These are phyloP conservation scores for Xenosphaeropsis pyriputrescens DNA, from an alignment of 2,329 filamentous ascomycete species.

Conservation along the genomic window DNA sequence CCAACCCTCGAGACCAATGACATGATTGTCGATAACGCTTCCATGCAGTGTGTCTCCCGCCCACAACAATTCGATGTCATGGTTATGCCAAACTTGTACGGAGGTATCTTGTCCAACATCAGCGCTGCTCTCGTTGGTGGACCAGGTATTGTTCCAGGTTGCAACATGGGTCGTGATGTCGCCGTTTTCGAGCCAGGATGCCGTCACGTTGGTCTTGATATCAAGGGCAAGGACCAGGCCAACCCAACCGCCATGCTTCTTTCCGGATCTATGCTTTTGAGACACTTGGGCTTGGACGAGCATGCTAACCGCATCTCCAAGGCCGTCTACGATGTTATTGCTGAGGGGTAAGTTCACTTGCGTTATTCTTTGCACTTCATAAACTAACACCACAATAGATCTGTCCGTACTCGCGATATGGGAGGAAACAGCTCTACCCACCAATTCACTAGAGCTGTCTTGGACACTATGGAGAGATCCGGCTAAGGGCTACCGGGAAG, in stretches of 20 bases:
- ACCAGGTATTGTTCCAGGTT: slow-evolving; percentile 91
- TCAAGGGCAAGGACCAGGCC: slow-evolving; percentile 98
- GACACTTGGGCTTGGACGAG: slow-evolving; percentile 92
- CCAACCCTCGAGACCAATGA: slow-evolving; percentile 92
- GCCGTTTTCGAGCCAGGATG: slow-evolving; percentile 98
- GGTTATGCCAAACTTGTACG: slow-evolving; percentile 99
- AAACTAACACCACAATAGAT: slow-evolving; percentile 34
- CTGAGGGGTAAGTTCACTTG: slow-evolving; percentile 58
- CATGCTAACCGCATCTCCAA: slow-evolving; percentile 97
- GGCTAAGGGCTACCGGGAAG: background rate
- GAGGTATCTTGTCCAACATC: slow-evolving; percentile 97
- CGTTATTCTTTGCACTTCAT: background rate
- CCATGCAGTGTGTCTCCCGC: slow-evolving; percentile 93
- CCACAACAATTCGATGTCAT: slow-evolving; percentile 99
- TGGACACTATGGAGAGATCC: slow-evolving; percentile 80
- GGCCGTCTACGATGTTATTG: slow-evolving; percentile 64
- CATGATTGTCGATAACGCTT: slow-evolving; percentile 99
- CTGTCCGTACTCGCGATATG: slow-evolving; percentile 89
- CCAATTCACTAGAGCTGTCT: slow-evolving; percentile 87
- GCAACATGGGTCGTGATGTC: slow-evolving; percentile 98
- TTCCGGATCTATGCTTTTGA: slow-evolving; percentile 90
- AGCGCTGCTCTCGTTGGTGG: slow-evolving; percentile 93
- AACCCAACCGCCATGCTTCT: slow-evolving; percentile 95
- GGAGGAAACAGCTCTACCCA: slow-evolving; percentile 80
- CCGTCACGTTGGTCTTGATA: slow-evolving; percentile 97